Evolutionary conservation across 495 filamentous ascomycete species (phyloP), one percentile per base, ranked within the genome.

Genomic region (Trypethelium eluteriae): DNA sequence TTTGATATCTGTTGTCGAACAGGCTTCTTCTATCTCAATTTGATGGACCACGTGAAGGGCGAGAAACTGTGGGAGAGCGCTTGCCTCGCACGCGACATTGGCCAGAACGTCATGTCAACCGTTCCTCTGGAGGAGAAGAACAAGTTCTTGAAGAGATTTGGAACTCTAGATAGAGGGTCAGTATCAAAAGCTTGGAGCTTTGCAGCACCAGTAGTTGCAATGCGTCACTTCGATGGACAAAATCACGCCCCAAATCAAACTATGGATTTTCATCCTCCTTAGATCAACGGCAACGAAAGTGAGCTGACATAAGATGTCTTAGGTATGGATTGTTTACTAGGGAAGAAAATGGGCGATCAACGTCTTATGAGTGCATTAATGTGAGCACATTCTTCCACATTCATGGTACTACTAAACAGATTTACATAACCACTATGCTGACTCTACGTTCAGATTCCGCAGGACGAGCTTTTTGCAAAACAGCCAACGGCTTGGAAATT

Each of bases 21-120:
- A 14, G 71, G 71, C 62, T 73, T 73, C 63, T 70, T 73, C 44
- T 70, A 70, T 38, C 69, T 73, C 16, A 66, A 73, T 34, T 69
- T 73, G 14, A 67, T 66, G 11, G 71, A 69, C 16, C 68, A 70
- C 10, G 61, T 62, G 34, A 63, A 66, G 3, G 71, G 71, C 39
- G 66, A 72, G 35, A 70, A 62, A 25, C 67, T 73, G 56, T 47
- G 64, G 14, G 47, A 71, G 7, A 69, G 69, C 53, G 66, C 71
- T 34, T 67, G 69, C 49, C 66, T 70, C 16, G 62, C 70, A 12
- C 67, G 65, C 32, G 46, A 62, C 1, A 53, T 53, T 53, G 49
- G 49, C 49, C 49, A 53, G 18, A 14, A 53, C 18, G 49, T 18
- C 49, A 53, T 53, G 49, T 14, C 49, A 53, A 14, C 49, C 18